Base-by-base conservation (phyloP, 805 yeast species). In the Barnettozyma sp. region DNA sequence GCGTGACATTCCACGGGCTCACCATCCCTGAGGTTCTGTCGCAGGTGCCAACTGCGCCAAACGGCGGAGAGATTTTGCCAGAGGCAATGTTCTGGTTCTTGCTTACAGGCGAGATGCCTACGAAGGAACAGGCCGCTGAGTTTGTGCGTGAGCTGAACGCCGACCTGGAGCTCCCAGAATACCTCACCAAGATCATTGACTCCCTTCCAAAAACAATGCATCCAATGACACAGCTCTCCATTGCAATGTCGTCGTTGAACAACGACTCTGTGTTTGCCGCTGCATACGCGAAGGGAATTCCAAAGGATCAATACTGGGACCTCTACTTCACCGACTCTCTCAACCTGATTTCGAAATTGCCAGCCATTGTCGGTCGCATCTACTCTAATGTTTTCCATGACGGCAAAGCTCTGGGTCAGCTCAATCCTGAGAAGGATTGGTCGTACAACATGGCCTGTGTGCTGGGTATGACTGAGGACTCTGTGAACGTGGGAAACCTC, bases 201-300 rank as follows among this genome's bases (percentile, higher is more conserved):
- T 59, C 69, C 34, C 68, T 80, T 41, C 92, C 92, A 37, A 38
- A 38, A 26, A 68, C 74, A 47, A 66, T 82, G 56, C 92, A 82
- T 60, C 92, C 92, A 55, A 82, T 82, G 92, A 80, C 90, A 21
- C 92, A 82, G 58, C 68, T 82, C 51, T 71, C 85, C 33, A 79
- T 82, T 54, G 88, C 84, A 22, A 74, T 82, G 33, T 70, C 80
- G 38, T 80, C 87, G 26, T 68, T 82, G 58, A 82, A 80, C 62
- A 70, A 78, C 41, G 81, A 78, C 48, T 79, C 87, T 14, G 63
- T 60, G 45, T 82, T 82, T 62, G 85, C 87, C 39, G 67, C 68
- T 59, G 82, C 82, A 28, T 82, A 82, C 60, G 82, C 78, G 46
- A 55, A 63, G 44, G 88, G 90, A 43, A 73, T 78, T 39, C 66